phyloP scores from a whole-genome alignment of 1,284 basidiomycete genomes.

The Peniophora sp. region DNA sequence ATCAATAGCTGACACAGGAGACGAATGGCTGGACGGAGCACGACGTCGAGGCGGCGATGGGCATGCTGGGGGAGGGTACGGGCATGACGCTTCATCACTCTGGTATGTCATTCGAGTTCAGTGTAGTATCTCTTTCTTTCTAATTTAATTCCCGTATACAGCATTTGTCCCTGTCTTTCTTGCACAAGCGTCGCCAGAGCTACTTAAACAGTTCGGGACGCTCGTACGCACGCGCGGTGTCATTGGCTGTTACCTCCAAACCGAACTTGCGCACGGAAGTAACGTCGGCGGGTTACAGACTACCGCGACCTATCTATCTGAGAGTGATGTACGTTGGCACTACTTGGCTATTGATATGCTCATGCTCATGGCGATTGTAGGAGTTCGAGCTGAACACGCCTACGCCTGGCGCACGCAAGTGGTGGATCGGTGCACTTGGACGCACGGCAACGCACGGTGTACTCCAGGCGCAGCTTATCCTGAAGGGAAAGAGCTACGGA shows the following conservation, averaged over 20 bases:
- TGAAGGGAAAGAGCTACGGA: slow-evolving; percentile 57
- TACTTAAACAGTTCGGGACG: slow-evolving; percentile 40
- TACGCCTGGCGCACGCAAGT: slow-evolving; percentile 70
- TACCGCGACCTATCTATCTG: slow-evolving; percentile 64
- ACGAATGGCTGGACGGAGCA: slow-evolving; percentile 42
- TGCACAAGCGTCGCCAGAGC: slow-evolving; percentile 45
- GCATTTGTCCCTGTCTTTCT: slow-evolving; percentile 64
- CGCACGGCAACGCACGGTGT: slow-evolving; percentile 74
- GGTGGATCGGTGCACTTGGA: slow-evolving; percentile 76
- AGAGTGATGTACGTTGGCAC: no score
- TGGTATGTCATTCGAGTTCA: slow-evolving; percentile 26
- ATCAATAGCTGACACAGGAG: no score
- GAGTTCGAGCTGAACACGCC: slow-evolving; percentile 77
- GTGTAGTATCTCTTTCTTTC: no score
- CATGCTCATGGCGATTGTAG: slow-evolving; percentile 29
- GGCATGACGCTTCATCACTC: slow-evolving; percentile 47
- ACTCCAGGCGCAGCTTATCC: slow-evolving; percentile 69
- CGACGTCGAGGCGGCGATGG: slow-evolving; percentile 36
- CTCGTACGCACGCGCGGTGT: slow-evolving; percentile 50
- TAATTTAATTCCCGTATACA: slow-evolving; percentile 16
- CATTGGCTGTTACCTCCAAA: slow-evolving; percentile 67
- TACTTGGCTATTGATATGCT: no score
- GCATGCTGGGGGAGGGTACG: slow-evolving; percentile 41
- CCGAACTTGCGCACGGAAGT: slow-evolving; percentile 72
- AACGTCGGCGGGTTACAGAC: slow-evolving; percentile 70